A percentile compares a stretch with the other conserved stretches of the same genome.
These are phyloP conservation scores for Thalassiosira exigua DNA, from an alignment of 352 stramenopile genomes.

Conservation along the genomic window DNA sequence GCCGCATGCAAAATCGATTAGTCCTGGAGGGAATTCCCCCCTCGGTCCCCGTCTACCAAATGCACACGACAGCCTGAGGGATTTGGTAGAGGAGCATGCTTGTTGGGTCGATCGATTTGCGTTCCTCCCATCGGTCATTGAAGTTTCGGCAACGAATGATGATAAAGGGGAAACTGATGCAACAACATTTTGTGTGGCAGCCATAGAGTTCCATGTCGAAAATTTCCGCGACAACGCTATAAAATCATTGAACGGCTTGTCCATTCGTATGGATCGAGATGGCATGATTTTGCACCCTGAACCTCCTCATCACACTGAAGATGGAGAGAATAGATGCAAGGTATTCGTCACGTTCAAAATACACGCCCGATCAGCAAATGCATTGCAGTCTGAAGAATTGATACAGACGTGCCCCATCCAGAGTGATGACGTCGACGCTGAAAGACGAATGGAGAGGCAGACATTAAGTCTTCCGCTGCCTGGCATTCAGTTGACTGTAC, in stretches of 20 bases:
- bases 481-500: slow-evolving; percentile 12
- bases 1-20: slow-evolving; percentile 26
- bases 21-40: slow-evolving; percentile 20
- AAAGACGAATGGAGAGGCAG: slow-evolving; percentile 15
- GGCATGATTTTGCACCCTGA: slow-evolving; percentile 3
- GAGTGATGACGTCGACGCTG: slow-evolving; percentile 7
- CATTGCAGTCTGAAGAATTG: background rate
- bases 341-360: background rate
- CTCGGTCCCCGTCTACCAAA: slow-evolving; percentile 18
- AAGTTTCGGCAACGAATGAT: no score
- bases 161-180: no score
- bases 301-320: background rate
- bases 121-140: no score
- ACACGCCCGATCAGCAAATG: background rate
- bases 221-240: slow-evolving; percentile 29
- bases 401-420: background rate
- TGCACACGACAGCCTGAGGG: slow-evolving; percentile 11
- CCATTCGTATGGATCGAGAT: slow-evolving; percentile 10
- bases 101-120: slow-evolving; percentile 42
- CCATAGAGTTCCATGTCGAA: slow-evolving; percentile 24
- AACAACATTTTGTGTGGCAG: no score
- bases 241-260: slow-evolving; percentile 9
- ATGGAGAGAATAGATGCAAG: background rate
- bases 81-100: slow-evolving; percentile 34
- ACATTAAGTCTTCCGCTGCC: slow-evolving; percentile 1